A percentile compares a stretch with the other conserved stretches of the same genome.
Conservation (phyloP, 495 filamentous ascomycete genomes). For the Xylaria longipes region DNA sequence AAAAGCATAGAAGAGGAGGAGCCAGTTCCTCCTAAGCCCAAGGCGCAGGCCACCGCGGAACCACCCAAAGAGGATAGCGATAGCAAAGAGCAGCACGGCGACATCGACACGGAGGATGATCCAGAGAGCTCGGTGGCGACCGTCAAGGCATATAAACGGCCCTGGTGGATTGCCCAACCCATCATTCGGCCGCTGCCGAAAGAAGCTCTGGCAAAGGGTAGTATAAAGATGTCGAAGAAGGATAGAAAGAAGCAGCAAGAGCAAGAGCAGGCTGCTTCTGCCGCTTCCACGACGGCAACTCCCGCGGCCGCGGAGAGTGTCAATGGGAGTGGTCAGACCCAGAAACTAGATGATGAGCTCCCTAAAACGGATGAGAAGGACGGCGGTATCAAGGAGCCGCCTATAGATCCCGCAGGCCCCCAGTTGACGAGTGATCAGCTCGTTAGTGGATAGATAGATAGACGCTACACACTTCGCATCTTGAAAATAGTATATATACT, state of each 20-base stretch:
- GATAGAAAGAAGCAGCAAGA: conserved; percentile 46
- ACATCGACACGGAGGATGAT: conserved; percentile 34
- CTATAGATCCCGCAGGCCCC: conserved; percentile 27
- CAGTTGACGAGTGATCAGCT: conserved; percentile 33
- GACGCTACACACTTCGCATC: neutral
- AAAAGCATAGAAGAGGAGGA: conserved; percentile 58
- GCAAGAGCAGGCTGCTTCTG: conserved; percentile 29
- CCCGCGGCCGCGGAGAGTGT: neutral
- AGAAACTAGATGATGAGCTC: conserved; percentile 35
- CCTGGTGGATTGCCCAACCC: conserved; percentile 94
- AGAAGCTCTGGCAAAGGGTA: conserved; percentile 84
- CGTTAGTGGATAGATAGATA: conserved; percentile 38
- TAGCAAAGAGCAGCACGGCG: conserved; percentile 24
- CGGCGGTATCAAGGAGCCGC: conserved; percentile 39
- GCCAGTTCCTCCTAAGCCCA: conserved; percentile 34
- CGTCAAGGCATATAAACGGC: conserved; percentile 73
- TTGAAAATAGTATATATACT: neutral
- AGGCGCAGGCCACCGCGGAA: conserved; percentile 34
- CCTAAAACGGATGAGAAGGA: conserved; percentile 35
- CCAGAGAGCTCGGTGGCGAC: conserved; percentile 68
- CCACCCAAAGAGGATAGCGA: conserved; percentile 26
- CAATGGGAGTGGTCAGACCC: conserved; percentile 25
- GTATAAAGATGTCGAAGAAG: conserved; percentile 68
- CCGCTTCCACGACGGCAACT: neutral
- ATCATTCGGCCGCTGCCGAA: conserved; percentile 87